Percentiles rank a stretch among this genome's conserved stretches.
Evolutionary conservation across 306 rosid species (phyloP).

Genomic region (Rubus idaeus): DNA sequence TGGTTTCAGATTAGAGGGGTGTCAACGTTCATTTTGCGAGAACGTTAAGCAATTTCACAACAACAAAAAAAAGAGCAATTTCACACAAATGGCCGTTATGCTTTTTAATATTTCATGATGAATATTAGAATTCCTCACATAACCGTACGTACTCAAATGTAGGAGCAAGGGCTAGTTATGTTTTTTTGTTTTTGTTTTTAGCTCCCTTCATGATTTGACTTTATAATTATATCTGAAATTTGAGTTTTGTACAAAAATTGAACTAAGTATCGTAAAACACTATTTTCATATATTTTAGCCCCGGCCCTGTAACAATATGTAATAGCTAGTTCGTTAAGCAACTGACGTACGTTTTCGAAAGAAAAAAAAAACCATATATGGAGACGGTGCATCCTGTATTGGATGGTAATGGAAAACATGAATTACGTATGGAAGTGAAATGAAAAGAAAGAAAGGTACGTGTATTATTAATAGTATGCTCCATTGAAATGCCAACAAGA

Average conservation of each 20-base stretch:
- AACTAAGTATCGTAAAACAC: too few species aligned
- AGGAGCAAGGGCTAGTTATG: too few species aligned
- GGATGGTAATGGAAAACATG: background rate
- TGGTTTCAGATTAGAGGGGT: background rate
- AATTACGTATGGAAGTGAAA: background rate
- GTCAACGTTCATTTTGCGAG: background rate
- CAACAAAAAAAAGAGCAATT: too few species aligned
- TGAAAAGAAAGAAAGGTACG: background rate
- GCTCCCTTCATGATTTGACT: too few species aligned
- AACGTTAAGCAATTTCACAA: too few species aligned
- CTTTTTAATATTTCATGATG: too few species aligned
- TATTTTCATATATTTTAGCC: background rate
- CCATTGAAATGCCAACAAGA: background rate
- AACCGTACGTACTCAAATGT: too few species aligned
- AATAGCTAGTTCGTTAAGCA: background rate
- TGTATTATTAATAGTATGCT: background rate
- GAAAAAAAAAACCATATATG: background rate
- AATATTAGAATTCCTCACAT: too few species aligned
- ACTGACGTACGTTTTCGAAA: background rate
- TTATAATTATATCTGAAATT: too few species aligned
- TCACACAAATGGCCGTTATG: background rate
- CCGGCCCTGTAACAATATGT: background rate
- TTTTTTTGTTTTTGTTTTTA: too few species aligned
- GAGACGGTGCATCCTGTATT: background rate
- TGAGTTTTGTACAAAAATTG: too few species aligned